Evolutionary conservation across 257 asterid species (phyloP).

Genomic region (Penstemon davidsonii): DNA sequence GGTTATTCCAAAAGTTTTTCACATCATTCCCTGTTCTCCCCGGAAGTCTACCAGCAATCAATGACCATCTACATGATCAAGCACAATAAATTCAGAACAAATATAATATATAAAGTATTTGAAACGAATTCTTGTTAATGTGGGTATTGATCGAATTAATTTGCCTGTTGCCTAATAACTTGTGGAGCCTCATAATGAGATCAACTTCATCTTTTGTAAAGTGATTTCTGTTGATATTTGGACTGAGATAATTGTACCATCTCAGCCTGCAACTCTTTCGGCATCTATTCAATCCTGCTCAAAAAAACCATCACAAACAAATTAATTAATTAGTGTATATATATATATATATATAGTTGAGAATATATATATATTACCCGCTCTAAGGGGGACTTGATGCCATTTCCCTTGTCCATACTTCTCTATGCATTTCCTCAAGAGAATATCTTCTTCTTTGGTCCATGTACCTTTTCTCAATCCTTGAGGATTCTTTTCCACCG

Average conservation of each 20-base stretch:
- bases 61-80: slow-evolving; percentile 31
- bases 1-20: slow-evolving; percentile 41
- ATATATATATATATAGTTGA: background rate
- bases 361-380: slow-evolving; percentile 33
- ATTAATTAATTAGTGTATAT: background rate
- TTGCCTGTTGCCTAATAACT: slow-evolving; percentile 57
- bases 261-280: slow-evolving; percentile 56
- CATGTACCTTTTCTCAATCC: slow-evolving; percentile 54
- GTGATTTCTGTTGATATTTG: slow-evolving; percentile 42
- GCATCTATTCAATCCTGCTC: slow-evolving; percentile 49
- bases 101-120: background rate
- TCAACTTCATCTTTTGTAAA: slow-evolving; percentile 45
- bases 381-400: slow-evolving; percentile 52
- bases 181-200: slow-evolving; percentile 52
- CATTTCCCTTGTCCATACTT: slow-evolving; percentile 57
- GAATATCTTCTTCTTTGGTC: slow-evolving; percentile 48
- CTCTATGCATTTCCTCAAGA: slow-evolving; percentile 37
- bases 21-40: slow-evolving; percentile 40
- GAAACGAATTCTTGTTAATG: background rate
- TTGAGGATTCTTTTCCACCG: background rate
- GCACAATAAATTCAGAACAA: background rate
- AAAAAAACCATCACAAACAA: background rate
- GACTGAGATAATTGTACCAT: slow-evolving; percentile 50
- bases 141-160: no score
- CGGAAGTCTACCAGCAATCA: slow-evolving; percentile 38